Conservation (phyloP, 1,284 basidiomycete species). For the Mrakiaceae sp. region DNA sequence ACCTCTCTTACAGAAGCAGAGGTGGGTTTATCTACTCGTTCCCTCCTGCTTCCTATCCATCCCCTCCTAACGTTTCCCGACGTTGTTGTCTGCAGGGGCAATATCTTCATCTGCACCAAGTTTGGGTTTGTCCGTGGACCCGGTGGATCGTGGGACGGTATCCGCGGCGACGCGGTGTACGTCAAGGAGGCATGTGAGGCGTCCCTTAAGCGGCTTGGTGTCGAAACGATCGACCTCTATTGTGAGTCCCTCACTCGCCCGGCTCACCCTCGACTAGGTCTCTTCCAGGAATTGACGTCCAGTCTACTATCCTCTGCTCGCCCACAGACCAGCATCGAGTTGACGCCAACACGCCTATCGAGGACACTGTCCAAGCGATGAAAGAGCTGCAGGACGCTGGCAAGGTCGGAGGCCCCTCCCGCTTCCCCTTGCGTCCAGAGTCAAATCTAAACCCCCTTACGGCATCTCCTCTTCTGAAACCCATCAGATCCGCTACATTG, state of each 20-base stretch:
- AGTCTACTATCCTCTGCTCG: not conserved
- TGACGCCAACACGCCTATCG: slow-evolving; percentile 37
- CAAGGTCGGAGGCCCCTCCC: not conserved
- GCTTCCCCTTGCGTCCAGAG: not conserved
- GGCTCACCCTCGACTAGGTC: not conserved
- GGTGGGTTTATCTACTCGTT: not conserved
- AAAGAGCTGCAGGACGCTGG: slow-evolving; percentile 30
- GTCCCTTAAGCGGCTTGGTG: slow-evolving; percentile 38
- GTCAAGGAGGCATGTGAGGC: slow-evolving; percentile 32
- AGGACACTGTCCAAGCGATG: slow-evolving; percentile 37
- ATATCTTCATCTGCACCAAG: slow-evolving; percentile 13
- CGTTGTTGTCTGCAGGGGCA: slow-evolving; percentile 1
- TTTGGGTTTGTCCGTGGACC: slow-evolving; percentile 5
- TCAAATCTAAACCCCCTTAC: not conserved
- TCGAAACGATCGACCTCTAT: slow-evolving; percentile 41
- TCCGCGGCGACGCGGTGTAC: slow-evolving; percentile 20
- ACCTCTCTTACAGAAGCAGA: not conserved
- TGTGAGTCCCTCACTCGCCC: slow-evolving; percentile 30
- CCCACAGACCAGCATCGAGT: slow-evolving; percentile 23
- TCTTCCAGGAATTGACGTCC: not conserved
- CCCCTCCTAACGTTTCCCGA: not conserved
- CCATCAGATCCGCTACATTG: slow-evolving; percentile 30
- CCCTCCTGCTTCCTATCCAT: not conserved
- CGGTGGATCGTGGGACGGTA: not conserved
- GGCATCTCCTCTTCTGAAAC: not conserved